Conservation (phyloP, 306 rosid species). For the Fagus crenata region DNA sequence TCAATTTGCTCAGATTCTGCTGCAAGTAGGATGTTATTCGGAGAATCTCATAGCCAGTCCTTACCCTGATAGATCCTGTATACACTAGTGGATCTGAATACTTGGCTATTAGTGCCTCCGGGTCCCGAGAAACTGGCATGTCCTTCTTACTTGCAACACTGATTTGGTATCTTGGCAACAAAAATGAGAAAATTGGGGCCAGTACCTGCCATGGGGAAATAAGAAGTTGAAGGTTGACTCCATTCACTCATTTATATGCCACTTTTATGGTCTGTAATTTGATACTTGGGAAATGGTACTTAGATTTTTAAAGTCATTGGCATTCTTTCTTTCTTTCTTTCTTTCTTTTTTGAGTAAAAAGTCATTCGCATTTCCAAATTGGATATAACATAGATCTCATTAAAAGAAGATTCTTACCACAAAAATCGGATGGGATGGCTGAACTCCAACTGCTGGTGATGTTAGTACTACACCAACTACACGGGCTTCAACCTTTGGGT, state of each 20-base stretch:
- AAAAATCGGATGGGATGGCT: slow-evolving; percentile 71
- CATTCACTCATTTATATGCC: neutral
- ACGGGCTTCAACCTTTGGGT: slow-evolving; percentile 60
- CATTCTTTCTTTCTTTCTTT: no score
- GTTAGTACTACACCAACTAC: slow-evolving; percentile 71
- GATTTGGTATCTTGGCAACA: slow-evolving; percentile 69
- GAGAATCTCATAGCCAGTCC: slow-evolving; percentile 86
- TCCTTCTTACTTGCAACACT: slow-evolving; percentile 66
- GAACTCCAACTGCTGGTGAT: slow-evolving; percentile 92
- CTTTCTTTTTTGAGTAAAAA: no score
- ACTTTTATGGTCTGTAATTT: neutral
- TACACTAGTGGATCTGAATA: slow-evolving; percentile 88
- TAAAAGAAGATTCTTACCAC: slow-evolving; percentile 45
- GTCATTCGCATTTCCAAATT: neutral
- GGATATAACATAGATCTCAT: neutral
- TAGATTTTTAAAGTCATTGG: neutral
- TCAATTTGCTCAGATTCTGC: slow-evolving; percentile 57
- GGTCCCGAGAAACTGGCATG: slow-evolving; percentile 65
- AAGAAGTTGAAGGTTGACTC: neutral
- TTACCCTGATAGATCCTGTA: slow-evolving; percentile 66
- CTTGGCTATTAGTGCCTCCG: slow-evolving; percentile 70
- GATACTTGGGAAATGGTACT: neutral
- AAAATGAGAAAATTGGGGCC: slow-evolving; percentile 70
- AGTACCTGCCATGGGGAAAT: slow-evolving; percentile 48
- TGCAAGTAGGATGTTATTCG: slow-evolving; percentile 64